Conservation (phyloP, 2,329 filamentous ascomycete species). For the Drechslerella dactyloides region DNA sequence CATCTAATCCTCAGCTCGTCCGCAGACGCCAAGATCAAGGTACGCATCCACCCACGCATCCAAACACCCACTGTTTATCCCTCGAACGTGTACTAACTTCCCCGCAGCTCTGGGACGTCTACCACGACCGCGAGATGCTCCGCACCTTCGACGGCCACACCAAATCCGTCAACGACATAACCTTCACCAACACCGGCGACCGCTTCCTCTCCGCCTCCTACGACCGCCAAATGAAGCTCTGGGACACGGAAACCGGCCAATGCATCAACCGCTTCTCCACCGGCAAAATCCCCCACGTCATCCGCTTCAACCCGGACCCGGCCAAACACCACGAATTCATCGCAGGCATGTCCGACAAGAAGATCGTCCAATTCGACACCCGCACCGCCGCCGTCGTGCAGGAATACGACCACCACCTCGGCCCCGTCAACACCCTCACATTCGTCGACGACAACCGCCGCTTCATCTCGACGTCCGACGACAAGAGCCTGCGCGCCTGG, state of each 20-base stretch:
- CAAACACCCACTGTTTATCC: neutral
- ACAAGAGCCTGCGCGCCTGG: slow-evolving; percentile 95
- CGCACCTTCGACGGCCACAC: slow-evolving; percentile 90
- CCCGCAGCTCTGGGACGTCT: slow-evolving; percentile 79
- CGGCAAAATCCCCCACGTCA: slow-evolving; percentile 91
- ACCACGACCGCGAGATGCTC: slow-evolving; percentile 84
- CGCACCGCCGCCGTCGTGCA: slow-evolving; percentile 83
- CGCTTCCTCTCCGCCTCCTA: slow-evolving; percentile 91
- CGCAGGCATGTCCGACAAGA: slow-evolving; percentile 97
- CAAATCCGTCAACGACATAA: slow-evolving; percentile 87
- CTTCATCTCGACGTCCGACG: slow-evolving; percentile 97
- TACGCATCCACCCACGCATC: slow-evolving; percentile 47
- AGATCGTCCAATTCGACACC: slow-evolving; percentile 96
- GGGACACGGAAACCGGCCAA: slow-evolving; percentile 94
- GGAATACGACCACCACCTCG: slow-evolving; percentile 97
- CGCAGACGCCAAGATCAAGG: slow-evolving; percentile 84
- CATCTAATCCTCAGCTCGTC: slow-evolving; percentile 89
- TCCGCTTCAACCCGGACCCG: slow-evolving; percentile 85
- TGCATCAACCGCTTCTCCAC: slow-evolving; percentile 89
- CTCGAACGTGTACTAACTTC: slow-evolving; percentile 19
- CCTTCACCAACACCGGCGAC: slow-evolving; percentile 80
- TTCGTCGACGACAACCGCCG: slow-evolving; percentile 93
- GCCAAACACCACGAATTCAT: slow-evolving; percentile 86
- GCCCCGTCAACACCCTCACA: slow-evolving; percentile 96
- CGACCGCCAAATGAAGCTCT: slow-evolving; percentile 94